Evolutionary conservation across 2,329 filamentous ascomycete species (phyloP), one percentile per base, ranked within the genome.

Genomic region (Pezicula carpinea): DNA sequence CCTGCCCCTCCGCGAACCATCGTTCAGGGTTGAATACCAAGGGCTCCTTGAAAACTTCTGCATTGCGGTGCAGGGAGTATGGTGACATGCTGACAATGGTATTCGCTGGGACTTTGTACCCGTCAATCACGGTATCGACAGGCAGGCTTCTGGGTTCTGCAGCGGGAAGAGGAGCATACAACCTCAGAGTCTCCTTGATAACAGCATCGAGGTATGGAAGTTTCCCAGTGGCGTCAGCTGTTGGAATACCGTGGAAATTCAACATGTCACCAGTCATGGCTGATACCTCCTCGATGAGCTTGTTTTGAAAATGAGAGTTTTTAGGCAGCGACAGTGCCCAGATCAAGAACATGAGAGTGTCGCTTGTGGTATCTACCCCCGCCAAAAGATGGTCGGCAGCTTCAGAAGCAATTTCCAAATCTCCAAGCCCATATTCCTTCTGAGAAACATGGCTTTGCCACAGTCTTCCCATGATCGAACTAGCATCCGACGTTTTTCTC

Each of bases 31-130:
- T 65, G 68, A 77, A 82, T 7, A 47, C 59, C 26, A 72, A 65
- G 0, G 79, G 68, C 2, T 75, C 62, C 0, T 66, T 64, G 48
- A 77, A 83, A 0, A 74, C 67, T 0, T 56, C 41, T 4, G 69
- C 63, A 49, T 80, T 70, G 6, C 75, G 71, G 53, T 83, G 79
- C 14, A 82, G 61, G 5, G 71, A 71, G 50, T 77, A 75, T 11
- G 71, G 69, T 39, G 74, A 67, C 1, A 76, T 75, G 0, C 74
- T 70, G 10, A 82, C 67, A 0, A 72, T 69, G 0, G 71, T 69
- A 1, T 73, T 74, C 0, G 69, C 72, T 0, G 77, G 76, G 1
- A 83, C 54, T 2, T 62, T 61, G 6, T 62, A 55, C 2, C 54
- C 60, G 43, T 68, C 63, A 34, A 74, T 69, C 0, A 56, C 49